Conservation (phyloP, 2,329 filamentous ascomycete genomes). For the Fusarium subglutinans region DNA sequence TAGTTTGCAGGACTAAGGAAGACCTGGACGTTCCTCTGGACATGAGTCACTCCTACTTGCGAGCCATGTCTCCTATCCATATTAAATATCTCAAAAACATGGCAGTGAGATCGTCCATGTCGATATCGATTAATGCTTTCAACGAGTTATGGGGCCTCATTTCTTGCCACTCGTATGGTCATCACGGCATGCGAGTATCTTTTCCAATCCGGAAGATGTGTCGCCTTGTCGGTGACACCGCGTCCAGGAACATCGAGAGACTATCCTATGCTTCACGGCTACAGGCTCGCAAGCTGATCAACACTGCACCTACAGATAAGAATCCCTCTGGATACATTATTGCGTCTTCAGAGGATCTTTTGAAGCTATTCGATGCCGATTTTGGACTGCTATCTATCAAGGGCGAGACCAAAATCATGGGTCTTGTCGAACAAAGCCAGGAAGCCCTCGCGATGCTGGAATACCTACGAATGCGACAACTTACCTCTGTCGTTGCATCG, state of each 20-base stretch:
- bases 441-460: constrained; percentile 87
- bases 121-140: constrained; percentile 89
- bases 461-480: constrained; percentile 79
- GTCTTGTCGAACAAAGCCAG: constrained; percentile 77
- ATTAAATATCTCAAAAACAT: constrained; percentile 89
- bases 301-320: constrained; percentile 80
- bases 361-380: constrained; percentile 87
- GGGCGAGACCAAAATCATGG: constrained; percentile 89
- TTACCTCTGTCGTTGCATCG: constrained; percentile 80
- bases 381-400: constrained; percentile 85
- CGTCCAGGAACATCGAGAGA: constrained; percentile 86
- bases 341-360: constrained; percentile 84
- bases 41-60: constrained; percentile 83
- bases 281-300: constrained; percentile 88
- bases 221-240: constrained; percentile 83
- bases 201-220: constrained; percentile 95
- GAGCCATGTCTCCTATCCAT: constrained; percentile 91
- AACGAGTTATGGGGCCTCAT: constrained; percentile 88
- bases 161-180: constrained; percentile 83
- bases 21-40: constrained; percentile 81
- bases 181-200: constrained; percentile 84
- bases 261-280: constrained; percentile 86
- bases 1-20: constrained; percentile 80
- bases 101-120: constrained; percentile 94
- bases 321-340: constrained; percentile 92